Evolutionary conservation across 352 stramenopile species (phyloP), one percentile per base, ranked within the genome.

Genomic region (Pythium dissotocum): DNA sequence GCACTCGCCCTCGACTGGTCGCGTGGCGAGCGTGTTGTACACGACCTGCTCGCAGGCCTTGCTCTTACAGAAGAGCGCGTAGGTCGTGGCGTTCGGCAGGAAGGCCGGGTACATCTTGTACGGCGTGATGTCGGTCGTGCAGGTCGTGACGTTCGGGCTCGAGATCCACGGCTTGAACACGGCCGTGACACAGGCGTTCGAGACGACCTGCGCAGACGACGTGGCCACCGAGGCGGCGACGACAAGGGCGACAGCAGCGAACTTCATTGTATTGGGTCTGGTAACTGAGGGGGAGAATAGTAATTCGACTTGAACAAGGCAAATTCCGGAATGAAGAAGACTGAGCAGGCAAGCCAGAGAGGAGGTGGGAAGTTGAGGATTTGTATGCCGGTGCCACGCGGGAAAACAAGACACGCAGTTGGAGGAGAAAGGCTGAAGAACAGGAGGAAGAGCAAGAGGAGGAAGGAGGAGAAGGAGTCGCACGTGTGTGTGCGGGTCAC

Each of bases 291-390:
- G 14, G 40, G 26, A 40, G 55, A 21, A 30, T 42, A 32, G 49
- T 66, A 66, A 67, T 67, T 67, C 61, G 53, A 48, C 52, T 61
- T 36, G 61, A 32, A 13, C 5, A 28, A 67, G 53, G 61, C 61
- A 67, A 67, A 67, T 67, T 67, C 21, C 36, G 42, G 61, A 67
- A 67, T 67, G 61, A 30, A 4, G 28, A 30, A 30, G 28, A 30
- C 28, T 4, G 28, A 4, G 7, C 24, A 32, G n/a, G 6, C 28
- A 28, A 13, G 14, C 44, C 8, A 49, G 16, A 48, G 40, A 48
- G 8, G 12, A 48, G 40, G 40, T 48, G 40, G 40, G 40, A 48
- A 48, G 40, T 48, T 48, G 8, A 48, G 14, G 40, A 48, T 48
- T 48, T 48, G 40, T 13, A 48, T n/a, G 14, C 40, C 40, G 14